Evolutionary conservation across 2,329 filamentous ascomycete genomes (phyloP).

Genomic region (Xylariaceae sp.): DNA sequence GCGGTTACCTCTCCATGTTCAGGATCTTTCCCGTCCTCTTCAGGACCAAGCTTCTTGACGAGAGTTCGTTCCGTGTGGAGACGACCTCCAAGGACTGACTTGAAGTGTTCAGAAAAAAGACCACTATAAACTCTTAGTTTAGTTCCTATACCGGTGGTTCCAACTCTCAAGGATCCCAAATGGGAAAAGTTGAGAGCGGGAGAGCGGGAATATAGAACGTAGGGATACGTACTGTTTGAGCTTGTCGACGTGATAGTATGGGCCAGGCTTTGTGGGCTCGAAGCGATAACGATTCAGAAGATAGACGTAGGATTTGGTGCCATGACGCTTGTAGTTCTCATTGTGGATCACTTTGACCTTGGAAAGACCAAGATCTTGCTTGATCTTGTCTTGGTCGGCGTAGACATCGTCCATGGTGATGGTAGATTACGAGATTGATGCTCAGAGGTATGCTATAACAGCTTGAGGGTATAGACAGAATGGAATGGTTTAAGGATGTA

Average conservation of each 20-base stretch:
- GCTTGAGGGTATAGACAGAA: constrained; percentile 2
- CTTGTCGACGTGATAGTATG: constrained; percentile 56
- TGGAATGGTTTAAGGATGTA: constrained; percentile 11
- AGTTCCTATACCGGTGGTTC: neutral
- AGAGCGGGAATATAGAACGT: neutral
- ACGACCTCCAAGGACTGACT: constrained; percentile 51
- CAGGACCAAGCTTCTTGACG: constrained; percentile 45
- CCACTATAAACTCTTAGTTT: constrained; percentile 28
- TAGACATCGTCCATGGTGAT: constrained; percentile 41
- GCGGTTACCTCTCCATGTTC: constrained; percentile 55
- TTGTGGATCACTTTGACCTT: constrained; percentile 59
- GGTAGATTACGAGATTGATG: neutral
- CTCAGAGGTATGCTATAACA: neutral
- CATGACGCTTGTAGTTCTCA: constrained; percentile 59
- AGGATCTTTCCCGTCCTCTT: constrained; percentile 28
- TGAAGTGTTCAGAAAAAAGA: constrained; percentile 44
- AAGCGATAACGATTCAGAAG: constrained; percentile 65
- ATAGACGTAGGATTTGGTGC: constrained; percentile 65
- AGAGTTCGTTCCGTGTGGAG: constrained; percentile 51
- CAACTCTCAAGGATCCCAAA: neutral
- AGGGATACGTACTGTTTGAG: constrained; percentile 39
- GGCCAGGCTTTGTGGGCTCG: constrained; percentile 63
- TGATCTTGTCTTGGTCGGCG: constrained; percentile 40
- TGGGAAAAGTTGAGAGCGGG: neutral
- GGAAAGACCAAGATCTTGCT: constrained; percentile 40